Percentiles rank a stretch among this genome's conserved stretches.
These are phyloP conservation scores for Aspergillus niger DNA, from an alignment of 2,329 filamentous ascomycete species.

Conservation along the genomic window DNA sequence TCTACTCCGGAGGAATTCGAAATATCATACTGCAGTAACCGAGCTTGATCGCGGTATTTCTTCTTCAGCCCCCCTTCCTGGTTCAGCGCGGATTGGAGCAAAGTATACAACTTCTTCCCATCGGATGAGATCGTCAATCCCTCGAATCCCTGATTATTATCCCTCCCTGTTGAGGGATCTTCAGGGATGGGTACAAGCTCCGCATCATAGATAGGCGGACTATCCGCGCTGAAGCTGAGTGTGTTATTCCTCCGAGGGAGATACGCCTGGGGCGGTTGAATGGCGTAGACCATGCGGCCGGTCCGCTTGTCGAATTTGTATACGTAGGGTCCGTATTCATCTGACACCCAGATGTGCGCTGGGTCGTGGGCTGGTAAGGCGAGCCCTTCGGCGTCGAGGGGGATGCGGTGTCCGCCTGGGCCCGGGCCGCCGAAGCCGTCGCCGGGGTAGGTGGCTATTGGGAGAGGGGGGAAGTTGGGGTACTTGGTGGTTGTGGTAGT, in stretches of 20 bases:
- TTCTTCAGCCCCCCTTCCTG: conserved; percentile 63
- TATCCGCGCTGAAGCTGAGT: conserved; percentile 65
- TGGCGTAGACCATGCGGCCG: conserved; percentile 64
- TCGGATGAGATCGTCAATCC: conserved; percentile 65
- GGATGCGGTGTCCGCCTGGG: conserved; percentile 60
- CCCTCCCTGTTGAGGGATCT: conserved; percentile 62
- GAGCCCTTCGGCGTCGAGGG: conserved; percentile 68
- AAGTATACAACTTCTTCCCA: conserved; percentile 63
- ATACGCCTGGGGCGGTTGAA: conserved; percentile 65
- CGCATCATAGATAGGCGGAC: conserved; percentile 62
- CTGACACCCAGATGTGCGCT: conserved; percentile 64
- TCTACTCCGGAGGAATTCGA: conserved; percentile 33
- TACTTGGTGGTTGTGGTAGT: conserved; percentile 53
- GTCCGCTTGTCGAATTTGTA: conserved; percentile 61
- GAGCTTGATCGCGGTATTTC: conserved; percentile 58
- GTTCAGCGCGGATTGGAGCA: conserved; percentile 66
- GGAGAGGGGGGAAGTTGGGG: conserved; percentile 62
- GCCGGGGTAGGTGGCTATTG: conserved; percentile 64
- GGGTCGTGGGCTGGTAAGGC: conserved; percentile 59
- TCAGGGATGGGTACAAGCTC: conserved; percentile 53
- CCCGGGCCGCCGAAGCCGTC: conserved; percentile 68
- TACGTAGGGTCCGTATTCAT: conserved; percentile 71
- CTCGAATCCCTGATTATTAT: conserved; percentile 77
- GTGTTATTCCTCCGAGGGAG: conserved; percentile 65
- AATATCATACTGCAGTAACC: conserved; percentile 67